Evolutionary conservation across 352 stramenopile species (phyloP), one percentile per base, ranked within the genome.

Genomic region (Globisporangium acanthophoron): DNA sequence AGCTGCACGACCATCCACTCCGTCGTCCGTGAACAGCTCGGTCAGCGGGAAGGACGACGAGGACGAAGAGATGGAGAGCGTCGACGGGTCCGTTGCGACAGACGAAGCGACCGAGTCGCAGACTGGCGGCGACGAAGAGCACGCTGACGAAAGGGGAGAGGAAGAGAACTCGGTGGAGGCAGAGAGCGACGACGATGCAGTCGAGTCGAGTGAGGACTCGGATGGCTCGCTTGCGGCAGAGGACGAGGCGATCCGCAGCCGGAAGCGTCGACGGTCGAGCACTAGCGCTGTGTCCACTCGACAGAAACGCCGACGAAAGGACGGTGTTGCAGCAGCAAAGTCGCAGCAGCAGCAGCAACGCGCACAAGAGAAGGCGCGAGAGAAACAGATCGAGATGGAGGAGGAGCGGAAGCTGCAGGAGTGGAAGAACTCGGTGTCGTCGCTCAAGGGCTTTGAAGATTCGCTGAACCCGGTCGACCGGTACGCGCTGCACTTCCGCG

Each of bases 401-500:
- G 92, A 96, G 29, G 88, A 96, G 50, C 93, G 89, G 62, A 96
- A 98, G 60, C 78, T 89, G 31, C 87, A 96, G 64, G 91, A 96
- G 20, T 92, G 82, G 79, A 90, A 90, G 55, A 76, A 80, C 20
- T 90, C 80, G 0, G 78, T 88, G 0, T 86, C 70, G 31, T 91
- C 80, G 48, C 67, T 93, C 16, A 74, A 83, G 60, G 79, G 87
- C 45, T 95, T 99, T 59, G 86, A 98, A 56, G 85, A 93, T 58
- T 96, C 88, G 24, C 72, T 99, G 33, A 94, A 90, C 33, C 77
- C 92, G 7, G 86, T 98, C 1, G 96, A 99, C 61, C 75, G 89
- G 0, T 98, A 98, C 61, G 95, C 90, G 15, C 68, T 99, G 5
- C 72, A 94, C 29, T 96, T 98, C 45, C 89, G 93, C 41, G 83